Evolutionary conservation across 192 early-diverging fungal species (phyloP), one percentile per base, ranked within the genome.

Genomic region (Backusella westeae): DNA sequence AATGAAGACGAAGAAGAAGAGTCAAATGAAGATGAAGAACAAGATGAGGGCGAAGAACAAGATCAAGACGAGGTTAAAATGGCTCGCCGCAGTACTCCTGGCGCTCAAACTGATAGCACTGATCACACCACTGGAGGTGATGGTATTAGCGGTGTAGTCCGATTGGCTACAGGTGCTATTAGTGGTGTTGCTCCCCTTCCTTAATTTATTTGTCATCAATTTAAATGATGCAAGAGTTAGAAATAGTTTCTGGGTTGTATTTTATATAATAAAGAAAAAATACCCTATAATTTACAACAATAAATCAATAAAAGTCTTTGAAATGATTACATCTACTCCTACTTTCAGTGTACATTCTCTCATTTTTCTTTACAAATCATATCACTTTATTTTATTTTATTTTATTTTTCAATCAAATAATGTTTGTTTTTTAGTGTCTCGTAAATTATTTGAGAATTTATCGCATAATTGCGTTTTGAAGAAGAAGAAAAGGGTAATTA

Each of bases 191-290:
- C 23, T 32, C 32, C 32, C 32, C 32, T 32, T 32, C 32, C 32
- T 32, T 32, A 32, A 32, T 32, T 56, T 56, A 56, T 56, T 56
- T 56, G 52, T 56, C 8, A 56, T 56, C 52, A 19, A 23, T 63
- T 56, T 56, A 8, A 49, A 49, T n/a, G 15, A 49, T n/a, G n/a
- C 19, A 49, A 49, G 46, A 49, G 46, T 49, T 49, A 49, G 46
- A 63, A 63, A 63, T 26, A 63, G 3, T 63, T 63, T 21, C 21
- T 29, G 29, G 10, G 56, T 29, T 63, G 56, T 63, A 63, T 26
- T 63, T 63, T 12, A 63, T 63, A 63, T 63, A 63, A 63, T 63
- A 63, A 63, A 63, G 56, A 63, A 9, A 29, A 29, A 63, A 63
- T 63, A 63, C 56, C 56, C 56, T 63, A 63, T 63, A 29, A 3